Conservation (phyloP, 441 rosid species). For the Mallotus repandus region DNA sequence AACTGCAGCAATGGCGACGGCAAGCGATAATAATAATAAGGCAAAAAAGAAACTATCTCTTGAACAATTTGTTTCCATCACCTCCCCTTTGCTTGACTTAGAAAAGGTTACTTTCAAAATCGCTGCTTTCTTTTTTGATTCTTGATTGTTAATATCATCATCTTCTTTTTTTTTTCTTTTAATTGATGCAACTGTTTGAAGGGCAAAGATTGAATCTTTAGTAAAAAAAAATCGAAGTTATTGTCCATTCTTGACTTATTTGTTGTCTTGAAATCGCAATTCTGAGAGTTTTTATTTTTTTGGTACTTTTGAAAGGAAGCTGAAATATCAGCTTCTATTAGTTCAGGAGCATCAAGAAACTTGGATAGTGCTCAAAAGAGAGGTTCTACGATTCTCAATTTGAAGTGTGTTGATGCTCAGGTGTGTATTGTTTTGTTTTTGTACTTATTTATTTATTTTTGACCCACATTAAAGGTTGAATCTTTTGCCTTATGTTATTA, state of each 20-base stretch:
- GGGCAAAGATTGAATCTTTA: not conserved
- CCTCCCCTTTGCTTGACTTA: conserved; percentile 72
- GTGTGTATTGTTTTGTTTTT: conserved; percentile 27
- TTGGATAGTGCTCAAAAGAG: conserved; percentile 73
- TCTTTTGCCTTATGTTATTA: conserved; percentile 20
- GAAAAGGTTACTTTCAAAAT: conserved; percentile 52
- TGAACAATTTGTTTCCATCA: conserved; percentile 67
- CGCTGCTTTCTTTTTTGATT: not conserved
- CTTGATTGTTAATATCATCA: not conserved
- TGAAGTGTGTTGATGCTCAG: conserved; percentile 93
- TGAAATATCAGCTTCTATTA: conserved; percentile 84
- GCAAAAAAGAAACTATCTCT: conserved; percentile 66
- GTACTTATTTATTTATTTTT: not conserved
- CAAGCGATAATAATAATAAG: conserved; percentile 18
- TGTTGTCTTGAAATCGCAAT: too few species aligned
- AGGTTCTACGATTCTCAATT: conserved; percentile 80
- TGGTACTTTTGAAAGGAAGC: conserved; percentile 51
- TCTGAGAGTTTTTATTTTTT: not conserved
- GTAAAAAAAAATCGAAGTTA: too few species aligned
- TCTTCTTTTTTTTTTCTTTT: not conserved
- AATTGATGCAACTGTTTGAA: not conserved
- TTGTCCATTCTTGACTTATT: too few species aligned
- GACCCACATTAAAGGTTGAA: not conserved
- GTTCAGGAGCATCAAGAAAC: conserved; percentile 69
- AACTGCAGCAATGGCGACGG: conserved; percentile 31